Evolutionary conservation across 228 moss, liverwort and hornwort genomes (phyloP), one percentile per base, ranked within the genome.

Genomic region (Sphagnum magellanicum): DNA sequence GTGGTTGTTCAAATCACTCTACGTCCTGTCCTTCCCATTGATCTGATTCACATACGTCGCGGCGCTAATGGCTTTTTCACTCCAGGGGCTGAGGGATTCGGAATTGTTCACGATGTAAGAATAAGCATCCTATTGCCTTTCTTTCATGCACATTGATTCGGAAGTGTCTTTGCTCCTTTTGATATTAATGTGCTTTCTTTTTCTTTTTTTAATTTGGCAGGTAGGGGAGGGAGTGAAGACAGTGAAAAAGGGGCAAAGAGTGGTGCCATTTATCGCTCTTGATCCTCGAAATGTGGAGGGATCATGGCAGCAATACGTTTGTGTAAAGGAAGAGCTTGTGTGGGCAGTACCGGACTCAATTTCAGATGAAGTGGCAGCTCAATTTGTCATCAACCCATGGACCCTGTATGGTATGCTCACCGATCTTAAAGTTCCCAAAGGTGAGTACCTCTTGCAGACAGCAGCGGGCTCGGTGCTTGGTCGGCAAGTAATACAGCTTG

Each of bases 41-140:
- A 89, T 67, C 66, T 51, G 50, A 53, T 87, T 50, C 62, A 77
- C 0, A 8, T 84, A 53, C 75, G 72, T 1, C 0, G 0, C 0
- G 67, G 68, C 53, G 0, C 46, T 52, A 61, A 64, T 4, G 69
- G 73, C 48, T 78, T 83, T 63, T 74, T 77, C 6, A 91, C 84
- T 59, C 80, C 89, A 10, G 94, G 94, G 59, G 84, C 86, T 17
- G 91, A 94, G 71, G 94, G 94, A 10, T 89, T 94, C 71, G 91
- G 94, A 68, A 74, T 91, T 51, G 85, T 94, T 57, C 76, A 94
- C 57, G 80, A 79, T 65, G 94, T 91, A 81, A 76, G 86, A 63
- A 71, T 16, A 50, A 63, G 32, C 32, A 32, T 32, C 53, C 47
- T 71, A 14, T 67, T 72, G 17, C 16, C 61, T 15, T 71, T 67